Conservation (phyloP, 495 filamentous ascomycete genomes). For the Hypoxylon trugodes region DNA sequence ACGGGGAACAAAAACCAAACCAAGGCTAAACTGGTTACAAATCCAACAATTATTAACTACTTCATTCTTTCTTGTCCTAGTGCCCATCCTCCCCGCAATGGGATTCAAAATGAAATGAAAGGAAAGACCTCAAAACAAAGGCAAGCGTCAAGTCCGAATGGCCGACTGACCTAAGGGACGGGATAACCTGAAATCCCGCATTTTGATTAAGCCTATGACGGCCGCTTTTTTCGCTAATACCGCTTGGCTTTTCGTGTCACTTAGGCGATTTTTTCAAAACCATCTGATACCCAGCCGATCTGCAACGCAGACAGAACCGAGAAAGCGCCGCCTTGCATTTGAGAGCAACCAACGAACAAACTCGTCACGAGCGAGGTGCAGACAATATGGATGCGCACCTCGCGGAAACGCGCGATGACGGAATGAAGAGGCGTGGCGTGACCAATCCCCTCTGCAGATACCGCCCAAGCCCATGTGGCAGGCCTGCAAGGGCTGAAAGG, state of each 20-base stretch:
- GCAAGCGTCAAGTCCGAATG: constrained; percentile 17
- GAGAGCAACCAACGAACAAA: constrained; percentile 36
- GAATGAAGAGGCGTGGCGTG: constrained; percentile 26
- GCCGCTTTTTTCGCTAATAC: constrained; percentile 10
- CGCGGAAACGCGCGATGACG: constrained; percentile 42
- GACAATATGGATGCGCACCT: constrained; percentile 24
- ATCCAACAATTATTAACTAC: not conserved
- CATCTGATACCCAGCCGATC: constrained; percentile 26
- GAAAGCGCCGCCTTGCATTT: constrained; percentile 47
- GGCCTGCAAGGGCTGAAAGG: constrained; percentile 34
- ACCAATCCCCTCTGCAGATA: constrained; percentile 19
- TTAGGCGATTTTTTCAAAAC: constrained; percentile 8
- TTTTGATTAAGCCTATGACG: constrained; percentile 2
- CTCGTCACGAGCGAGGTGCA: constrained; percentile 32
- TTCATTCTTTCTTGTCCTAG: no score
- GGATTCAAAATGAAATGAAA: not conserved
- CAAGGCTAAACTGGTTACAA: not conserved
- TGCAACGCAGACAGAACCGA: constrained; percentile 41
- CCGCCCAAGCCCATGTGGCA: constrained; percentile 34
- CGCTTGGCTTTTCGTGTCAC: constrained; percentile 20
- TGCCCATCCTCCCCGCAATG: not conserved
- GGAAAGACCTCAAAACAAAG: not conserved
- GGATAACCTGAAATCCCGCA: constrained; percentile 20
- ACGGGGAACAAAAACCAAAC: not conserved
- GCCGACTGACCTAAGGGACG: not conserved